A percentile compares a stretch with the other conserved stretches of the same genome.
Evolutionary conservation across 78 protist species (phyloP).

Genomic region (Protostelium mycophagum): DNA sequence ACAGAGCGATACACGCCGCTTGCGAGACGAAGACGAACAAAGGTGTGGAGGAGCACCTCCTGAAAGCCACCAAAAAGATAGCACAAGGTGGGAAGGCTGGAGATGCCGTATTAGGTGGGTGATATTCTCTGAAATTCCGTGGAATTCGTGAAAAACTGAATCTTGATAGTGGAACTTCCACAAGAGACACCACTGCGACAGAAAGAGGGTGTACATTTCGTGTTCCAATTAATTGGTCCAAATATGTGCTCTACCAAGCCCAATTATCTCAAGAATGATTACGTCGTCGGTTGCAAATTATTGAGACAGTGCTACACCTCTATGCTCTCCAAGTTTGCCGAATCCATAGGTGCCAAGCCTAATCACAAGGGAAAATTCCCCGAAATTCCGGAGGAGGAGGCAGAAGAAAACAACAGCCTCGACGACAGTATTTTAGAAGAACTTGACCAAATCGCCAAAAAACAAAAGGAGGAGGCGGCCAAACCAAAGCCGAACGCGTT

Average conservation of each 20-base stretch:
- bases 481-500: neutral
- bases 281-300: neutral
- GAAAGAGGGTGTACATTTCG: neutral
- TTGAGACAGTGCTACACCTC: neutral
- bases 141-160: neutral
- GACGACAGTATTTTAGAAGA: too few relatives aligned
- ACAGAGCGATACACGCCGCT: neutral
- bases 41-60: neutral
- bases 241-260: neutral
- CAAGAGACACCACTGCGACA: neutral
- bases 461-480: neutral
- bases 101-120: neutral
- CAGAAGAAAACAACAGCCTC: too few relatives aligned
- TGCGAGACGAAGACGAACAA: neutral
- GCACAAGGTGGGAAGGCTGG: neutral
- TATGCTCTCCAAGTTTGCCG: neutral
- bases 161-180: neutral
- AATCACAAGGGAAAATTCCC: neutral
- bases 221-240: neutral
- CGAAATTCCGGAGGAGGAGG: too few relatives aligned
- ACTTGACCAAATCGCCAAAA: too few relatives aligned
- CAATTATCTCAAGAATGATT: neutral
- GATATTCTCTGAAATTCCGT: too few relatives aligned
- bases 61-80: neutral
- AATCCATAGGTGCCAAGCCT: neutral